Evolutionary conservation across 2,329 filamentous ascomycete genomes (phyloP).

Genomic region (Penicillium corylophilum): DNA sequence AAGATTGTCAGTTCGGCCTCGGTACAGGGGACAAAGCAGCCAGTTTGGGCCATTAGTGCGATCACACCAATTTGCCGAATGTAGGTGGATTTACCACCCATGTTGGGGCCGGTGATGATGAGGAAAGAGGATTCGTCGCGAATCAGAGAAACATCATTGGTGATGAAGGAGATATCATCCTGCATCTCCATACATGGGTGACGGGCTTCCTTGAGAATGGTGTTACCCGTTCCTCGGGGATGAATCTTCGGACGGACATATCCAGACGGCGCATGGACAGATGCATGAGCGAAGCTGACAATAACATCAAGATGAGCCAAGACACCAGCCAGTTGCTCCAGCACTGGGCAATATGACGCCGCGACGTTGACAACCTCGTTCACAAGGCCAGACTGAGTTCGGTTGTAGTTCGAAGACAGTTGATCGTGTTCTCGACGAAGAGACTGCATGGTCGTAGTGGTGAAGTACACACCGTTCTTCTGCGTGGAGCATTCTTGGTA

Average conservation of each 20-base stretch:
- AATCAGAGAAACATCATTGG: constrained; percentile 84
- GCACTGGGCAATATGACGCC: constrained; percentile 87
- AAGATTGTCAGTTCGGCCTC: constrained; percentile 93
- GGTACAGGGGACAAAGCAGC: constrained; percentile 90
- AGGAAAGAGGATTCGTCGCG: constrained; percentile 83
- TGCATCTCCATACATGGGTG: constrained; percentile 99
- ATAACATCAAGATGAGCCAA: constrained; percentile 95
- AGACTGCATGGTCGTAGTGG: constrained; percentile 75
- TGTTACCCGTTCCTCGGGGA: constrained; percentile 80
- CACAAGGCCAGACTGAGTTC: constrained; percentile 87
- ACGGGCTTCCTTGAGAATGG: constrained; percentile 84
- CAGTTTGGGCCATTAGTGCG: constrained; percentile 93
- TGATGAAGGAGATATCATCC: constrained; percentile 97
- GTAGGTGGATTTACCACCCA: constrained; percentile 98
- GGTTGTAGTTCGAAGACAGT: constrained; percentile 89
- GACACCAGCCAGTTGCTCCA: constrained; percentile 84
- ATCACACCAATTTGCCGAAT: constrained; percentile 97
- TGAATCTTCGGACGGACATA: constrained; percentile 93
- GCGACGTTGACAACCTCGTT: constrained; percentile 90
- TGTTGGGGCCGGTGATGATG: constrained; percentile 96
- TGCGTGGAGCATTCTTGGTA: constrained; percentile 97
- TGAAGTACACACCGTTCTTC: constrained; percentile 99
- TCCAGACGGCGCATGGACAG: constrained; percentile 85
- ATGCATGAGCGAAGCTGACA: constrained; percentile 87
- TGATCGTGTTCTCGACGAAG: constrained; percentile 91